Percentiles rank a stretch among this genome's conserved stretches.
phyloP scores from a whole-genome alignment of 2,329 filamentous ascomycete species.

The Claviceps quebecensis region DNA sequence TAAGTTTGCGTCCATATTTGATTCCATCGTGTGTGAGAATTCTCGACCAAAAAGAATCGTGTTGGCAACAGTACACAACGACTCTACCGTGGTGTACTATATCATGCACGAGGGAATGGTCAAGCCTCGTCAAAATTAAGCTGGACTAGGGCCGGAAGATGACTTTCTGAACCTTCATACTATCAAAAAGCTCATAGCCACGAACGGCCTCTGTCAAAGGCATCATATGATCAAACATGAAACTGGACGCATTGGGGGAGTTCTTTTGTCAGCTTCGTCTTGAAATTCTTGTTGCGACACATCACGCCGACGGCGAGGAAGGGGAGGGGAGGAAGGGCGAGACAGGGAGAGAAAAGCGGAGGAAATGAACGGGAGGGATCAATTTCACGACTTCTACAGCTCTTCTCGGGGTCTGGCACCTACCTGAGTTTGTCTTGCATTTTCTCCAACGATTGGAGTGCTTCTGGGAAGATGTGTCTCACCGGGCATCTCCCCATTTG shows the following conservation, averaged over 20 bases:
- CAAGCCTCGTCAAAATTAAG: conserved; percentile 69
- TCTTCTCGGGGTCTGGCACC: conserved; percentile 13
- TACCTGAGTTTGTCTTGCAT: conserved; percentile 55
- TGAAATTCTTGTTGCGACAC: not conserved
- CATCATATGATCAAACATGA: conserved; percentile 68
- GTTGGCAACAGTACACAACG: conserved; percentile 62
- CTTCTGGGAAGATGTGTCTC: conserved; percentile 52
- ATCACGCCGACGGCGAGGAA: not conserved
- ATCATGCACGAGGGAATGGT: conserved; percentile 76
- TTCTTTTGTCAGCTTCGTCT: not conserved
- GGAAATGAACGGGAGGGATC: not conserved
- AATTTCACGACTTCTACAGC: not conserved
- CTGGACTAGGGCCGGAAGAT: conserved; percentile 40
- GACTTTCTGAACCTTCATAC: conserved; percentile 62
- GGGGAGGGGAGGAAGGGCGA: not conserved
- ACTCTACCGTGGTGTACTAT: conserved; percentile 77
- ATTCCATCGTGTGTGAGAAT: conserved; percentile 35
- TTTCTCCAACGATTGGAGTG: conserved; percentile 49
- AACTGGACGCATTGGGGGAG: conserved; percentile 28
- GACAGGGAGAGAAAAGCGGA: not conserved
- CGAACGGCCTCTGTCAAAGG: conserved; percentile 50
- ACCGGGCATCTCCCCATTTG: conserved; percentile 71
- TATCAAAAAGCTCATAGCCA: conserved; percentile 58
- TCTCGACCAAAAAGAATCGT: conserved; percentile 52
- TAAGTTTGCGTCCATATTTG: conserved; percentile 55